Evolutionary conservation across 805 yeast species (phyloP), one percentile per base, ranked within the genome.

Genomic region (Metschnikowia continentalis): DNA sequence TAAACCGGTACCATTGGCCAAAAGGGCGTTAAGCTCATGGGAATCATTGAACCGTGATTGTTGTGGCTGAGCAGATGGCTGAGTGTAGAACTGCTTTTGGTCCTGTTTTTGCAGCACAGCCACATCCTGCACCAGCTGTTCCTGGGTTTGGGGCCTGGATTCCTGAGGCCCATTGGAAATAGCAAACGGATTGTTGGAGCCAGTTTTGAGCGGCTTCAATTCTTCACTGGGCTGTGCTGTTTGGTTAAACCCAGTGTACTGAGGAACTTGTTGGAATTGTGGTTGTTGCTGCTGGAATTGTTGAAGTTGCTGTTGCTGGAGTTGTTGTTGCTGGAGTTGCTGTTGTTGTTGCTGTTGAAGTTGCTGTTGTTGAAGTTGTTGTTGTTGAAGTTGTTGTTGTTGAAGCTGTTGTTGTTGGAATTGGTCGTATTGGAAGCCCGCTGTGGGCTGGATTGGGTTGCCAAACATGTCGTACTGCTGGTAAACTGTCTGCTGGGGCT

Each of bases 1-100:
- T 51, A 90, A 75, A 32, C 96, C 97, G 0, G 96, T 88, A 30
- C 96, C 97, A 41, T 82, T 80, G 11, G 94, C 89, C 56, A 92
- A 74, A 49, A 91, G 75, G 48, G 80, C 78, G 71, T 90, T 90
- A 63, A 92, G 78, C 53, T 88, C 91, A 74, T 76, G 80, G 70
- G 69, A 61, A 46, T 73, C 76, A 54, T 70, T 68, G 56, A 59
- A 71, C 53, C 65, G 66, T 13, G 77, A 72, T 36, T 47, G 54
- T 14, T 36, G 53, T 13, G 47, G 59, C 58, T 56, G 67, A 15
- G 14, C 74, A 55, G 60, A 75, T 32, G 59, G 57, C 56, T 64
- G 72, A 49, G 56, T 49, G 51, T 33, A 51, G 51, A 50, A 53
- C 15, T 43, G 47, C n/a, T 37, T 32, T 32, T 17, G 46, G 13